A percentile compares a stretch with the other conserved stretches of the same genome.
phyloP scores from a whole-genome alignment of 83 land plant genomes.

The Picea engelmannii region DNA sequence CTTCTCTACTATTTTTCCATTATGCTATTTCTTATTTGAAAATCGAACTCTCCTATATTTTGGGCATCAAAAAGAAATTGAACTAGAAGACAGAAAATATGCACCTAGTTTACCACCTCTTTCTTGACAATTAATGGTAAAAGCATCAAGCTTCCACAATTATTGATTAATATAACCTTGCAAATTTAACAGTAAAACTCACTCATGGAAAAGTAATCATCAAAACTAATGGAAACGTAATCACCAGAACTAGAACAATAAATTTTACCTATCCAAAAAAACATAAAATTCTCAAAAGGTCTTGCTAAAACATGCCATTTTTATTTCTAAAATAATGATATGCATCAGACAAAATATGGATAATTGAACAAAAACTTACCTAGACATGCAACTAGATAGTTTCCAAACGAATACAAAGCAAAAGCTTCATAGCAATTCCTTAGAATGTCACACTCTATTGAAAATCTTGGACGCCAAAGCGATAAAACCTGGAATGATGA shows the following conservation, averaged over 20 bases:
- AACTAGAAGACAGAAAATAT: no score
- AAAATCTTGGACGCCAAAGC: constrained; percentile 20
- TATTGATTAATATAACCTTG: no score
- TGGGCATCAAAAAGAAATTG: no score
- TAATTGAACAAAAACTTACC: constrained; percentile 49
- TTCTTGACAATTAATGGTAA: no score
- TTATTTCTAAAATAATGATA: background rate
- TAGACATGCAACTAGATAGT: constrained; percentile 87
- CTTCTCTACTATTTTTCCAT: no score
- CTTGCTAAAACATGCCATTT: no score
- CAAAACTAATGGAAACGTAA: background rate
- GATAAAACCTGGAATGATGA: no score
- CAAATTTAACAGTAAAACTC: no score
- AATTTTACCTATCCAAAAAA: background rate
- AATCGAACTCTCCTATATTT: no score
- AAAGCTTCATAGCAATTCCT: constrained; percentile 92
- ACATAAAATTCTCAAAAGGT: background rate
- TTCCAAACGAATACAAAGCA: constrained; percentile 82
- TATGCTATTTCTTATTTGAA: no score
- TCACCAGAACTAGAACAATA: background rate
- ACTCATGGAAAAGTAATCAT: background rate
- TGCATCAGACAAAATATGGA: background rate
- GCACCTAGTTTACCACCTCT: no score
- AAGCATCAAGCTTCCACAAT: no score
- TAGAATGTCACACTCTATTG: constrained; percentile 74